Percentiles rank a stretch among this genome's conserved stretches.
These are phyloP conservation scores for Mycena kentingensis DNA, from an alignment of 768 basidiomycete species.

Conservation along the genomic window DNA sequence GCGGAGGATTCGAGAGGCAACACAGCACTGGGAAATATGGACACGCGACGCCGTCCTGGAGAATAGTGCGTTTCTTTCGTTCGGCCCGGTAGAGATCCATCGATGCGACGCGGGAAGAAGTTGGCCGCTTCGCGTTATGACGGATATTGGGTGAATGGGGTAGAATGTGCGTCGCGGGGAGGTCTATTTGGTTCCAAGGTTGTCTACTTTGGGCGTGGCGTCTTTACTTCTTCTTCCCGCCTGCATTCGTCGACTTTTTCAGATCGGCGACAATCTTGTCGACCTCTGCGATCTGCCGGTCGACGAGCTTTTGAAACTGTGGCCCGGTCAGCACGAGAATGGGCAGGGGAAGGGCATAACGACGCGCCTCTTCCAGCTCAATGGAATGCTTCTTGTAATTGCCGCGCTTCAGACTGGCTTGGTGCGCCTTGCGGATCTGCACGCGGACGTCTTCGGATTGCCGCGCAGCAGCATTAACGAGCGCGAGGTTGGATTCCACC, in stretches of 20 bases:
- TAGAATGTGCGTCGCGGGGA: too few species aligned
- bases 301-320: conserved; percentile 76
- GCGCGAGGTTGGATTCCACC: conserved; percentile 63
- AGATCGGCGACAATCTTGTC: conserved; percentile 65
- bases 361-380: conserved; percentile 68
- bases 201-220: too few species aligned
- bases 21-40: too few species aligned
- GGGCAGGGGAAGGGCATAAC: not conserved
- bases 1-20: too few species aligned
- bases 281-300: conserved; percentile 62
- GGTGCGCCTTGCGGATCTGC: conserved; percentile 73
- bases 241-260: conserved; percentile 52
- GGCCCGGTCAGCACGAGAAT: not conserved
- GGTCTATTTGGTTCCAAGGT: too few species aligned
- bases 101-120: too few species aligned
- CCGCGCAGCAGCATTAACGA: conserved; percentile 57
- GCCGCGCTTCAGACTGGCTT: conserved; percentile 65
- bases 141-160: not conserved
- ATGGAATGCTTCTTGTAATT: conserved; percentile 69
- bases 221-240: conserved; percentile 12
- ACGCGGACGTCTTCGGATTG: conserved; percentile 76
- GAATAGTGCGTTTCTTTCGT: too few species aligned
- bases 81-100: too few species aligned
- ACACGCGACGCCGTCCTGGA: too few species aligned
- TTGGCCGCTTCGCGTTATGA: too few species aligned